Evolutionary conservation across 768 basidiomycete species (phyloP).

Genomic region (Suillus ampliporus): DNA sequence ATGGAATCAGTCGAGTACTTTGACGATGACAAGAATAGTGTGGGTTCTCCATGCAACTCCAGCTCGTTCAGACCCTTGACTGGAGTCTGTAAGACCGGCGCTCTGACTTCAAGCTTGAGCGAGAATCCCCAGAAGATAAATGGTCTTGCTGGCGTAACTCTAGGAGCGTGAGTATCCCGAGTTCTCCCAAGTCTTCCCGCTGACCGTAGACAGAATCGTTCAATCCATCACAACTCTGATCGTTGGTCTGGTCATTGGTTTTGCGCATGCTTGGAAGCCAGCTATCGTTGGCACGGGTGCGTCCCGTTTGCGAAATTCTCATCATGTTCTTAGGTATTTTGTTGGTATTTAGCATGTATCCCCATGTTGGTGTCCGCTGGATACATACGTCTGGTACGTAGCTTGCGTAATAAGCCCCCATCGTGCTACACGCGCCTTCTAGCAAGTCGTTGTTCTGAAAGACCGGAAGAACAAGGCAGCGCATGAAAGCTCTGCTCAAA

Average conservation of each 20-base stretch:
- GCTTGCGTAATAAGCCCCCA: not conserved
- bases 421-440: not conserved
- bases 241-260: conserved; percentile 75
- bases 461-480: conserved; percentile 80
- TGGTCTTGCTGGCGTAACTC: conserved; percentile 85
- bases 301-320: conserved; percentile 21
- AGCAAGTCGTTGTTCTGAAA: conserved; percentile 87
- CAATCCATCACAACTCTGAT: conserved; percentile 75
- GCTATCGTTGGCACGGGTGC: conserved; percentile 81
- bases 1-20: conserved; percentile 77
- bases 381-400: conserved; percentile 77
- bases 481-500: conserved; percentile 81
- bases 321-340: not conserved
- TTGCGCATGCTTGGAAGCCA: conserved; percentile 77
- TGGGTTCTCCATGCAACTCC: conserved; percentile 36
- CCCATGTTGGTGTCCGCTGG: conserved; percentile 74
- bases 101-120: conserved; percentile 76
- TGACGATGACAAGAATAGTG: conserved; percentile 83
- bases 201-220: conserved; percentile 58
- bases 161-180: conserved; percentile 64
- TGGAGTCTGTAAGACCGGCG: conserved; percentile 61
- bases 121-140: conserved; percentile 91
- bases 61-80: conserved; percentile 15
- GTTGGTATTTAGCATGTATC: conserved; percentile 55
- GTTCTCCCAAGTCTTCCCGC: not conserved